Base-by-base conservation (phyloP, 208 protist genomes). In the Leishmania arabica region DNA sequence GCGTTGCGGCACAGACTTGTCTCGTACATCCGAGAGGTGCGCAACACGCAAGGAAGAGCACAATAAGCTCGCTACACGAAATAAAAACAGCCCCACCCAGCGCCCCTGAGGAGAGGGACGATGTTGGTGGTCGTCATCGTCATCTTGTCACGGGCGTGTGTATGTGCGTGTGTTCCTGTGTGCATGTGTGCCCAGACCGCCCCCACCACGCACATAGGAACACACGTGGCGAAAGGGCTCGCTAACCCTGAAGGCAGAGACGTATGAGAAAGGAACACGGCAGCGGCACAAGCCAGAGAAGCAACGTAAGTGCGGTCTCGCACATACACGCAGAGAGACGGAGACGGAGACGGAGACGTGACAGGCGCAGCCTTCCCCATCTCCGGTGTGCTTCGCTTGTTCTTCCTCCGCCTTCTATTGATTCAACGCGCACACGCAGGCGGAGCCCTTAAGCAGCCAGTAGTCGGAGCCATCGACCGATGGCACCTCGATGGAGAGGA, bases 361-460 rank as follows among this genome's bases (percentile, higher is more conserved):
- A 9, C 21, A 27, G 17, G 6, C 24, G 42, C 9, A 17, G 7
- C 42, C 40, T 31, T 27, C 40, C 19, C 17, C 7, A 47, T 71
- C 21, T 42, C 31, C 4, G 24, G 66, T n/a, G 40, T 8, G 66
- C 69, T 51, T 6, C 45, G 27, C 3, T 37, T 21, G 24, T 5
- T 24, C 2, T 37, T 31, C 13, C 69, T 21, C 51, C 21, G 13
- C 47, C 3, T 19, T 47, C 58, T 85, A 89, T 51, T 89, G 82
- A 56, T 89, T 81, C 75, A 98, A 86, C 3, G 94, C 93, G 69
- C 94, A 97, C 34, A 97, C 95, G 77, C 94, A 96, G 13, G 96
- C 96, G 27, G 94, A 93, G 69, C 96, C 96, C 83, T 95, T 98
- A 37, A 97, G 90, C 54, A 96, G 83, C 96, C 96, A 98, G 85